Conservation (phyloP, 768 basidiomycete species). For the Termitomyces sp. region DNA sequence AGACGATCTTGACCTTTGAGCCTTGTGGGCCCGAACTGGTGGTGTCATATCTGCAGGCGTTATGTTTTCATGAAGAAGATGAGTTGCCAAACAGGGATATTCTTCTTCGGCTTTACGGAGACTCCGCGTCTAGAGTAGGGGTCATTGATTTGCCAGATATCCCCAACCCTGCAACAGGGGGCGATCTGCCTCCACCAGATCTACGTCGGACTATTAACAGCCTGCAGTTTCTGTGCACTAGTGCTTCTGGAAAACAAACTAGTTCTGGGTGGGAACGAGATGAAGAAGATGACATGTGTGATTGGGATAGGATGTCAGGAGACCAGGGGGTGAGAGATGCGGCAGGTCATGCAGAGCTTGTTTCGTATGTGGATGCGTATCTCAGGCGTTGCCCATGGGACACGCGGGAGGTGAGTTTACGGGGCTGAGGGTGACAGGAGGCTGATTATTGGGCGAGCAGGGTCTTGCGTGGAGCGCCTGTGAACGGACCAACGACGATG, state of each 20-base stretch:
- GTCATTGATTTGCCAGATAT: conserved; percentile 32
- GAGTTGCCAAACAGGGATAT: conserved; percentile 36
- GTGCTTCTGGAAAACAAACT: conserved; percentile 7
- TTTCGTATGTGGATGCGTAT: conserved; percentile 55
- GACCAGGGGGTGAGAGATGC: conserved; percentile 3
- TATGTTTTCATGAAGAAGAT: conserved; percentile 54
- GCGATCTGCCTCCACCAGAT: conserved; percentile 40
- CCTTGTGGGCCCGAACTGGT: conserved; percentile 53
- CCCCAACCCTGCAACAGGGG: conserved; percentile 13
- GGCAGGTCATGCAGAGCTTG: conserved; percentile 32
- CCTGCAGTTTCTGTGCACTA: conserved; percentile 53
- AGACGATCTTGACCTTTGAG: conserved; percentile 63
- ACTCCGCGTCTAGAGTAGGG: conserved; percentile 22
- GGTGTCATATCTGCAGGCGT: conserved; percentile 62
- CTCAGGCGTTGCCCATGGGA: conserved; percentile 33
- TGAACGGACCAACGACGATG: conserved; percentile 47
- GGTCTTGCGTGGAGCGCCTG: conserved; percentile 28
- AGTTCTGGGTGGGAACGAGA: conserved; percentile 9
- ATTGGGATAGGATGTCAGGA: conserved; percentile 10
- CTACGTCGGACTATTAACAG: conserved; percentile 61
- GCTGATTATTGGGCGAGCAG: conserved; percentile 10
- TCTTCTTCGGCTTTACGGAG: conserved; percentile 41
- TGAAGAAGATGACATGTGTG: conserved; percentile 6
- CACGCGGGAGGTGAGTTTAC: conserved; percentile 35
- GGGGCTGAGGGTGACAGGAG: neutral